Conservation (phyloP, 2,329 filamentous ascomycete genomes). For the Arthrobotrys sphaeroides region DNA sequence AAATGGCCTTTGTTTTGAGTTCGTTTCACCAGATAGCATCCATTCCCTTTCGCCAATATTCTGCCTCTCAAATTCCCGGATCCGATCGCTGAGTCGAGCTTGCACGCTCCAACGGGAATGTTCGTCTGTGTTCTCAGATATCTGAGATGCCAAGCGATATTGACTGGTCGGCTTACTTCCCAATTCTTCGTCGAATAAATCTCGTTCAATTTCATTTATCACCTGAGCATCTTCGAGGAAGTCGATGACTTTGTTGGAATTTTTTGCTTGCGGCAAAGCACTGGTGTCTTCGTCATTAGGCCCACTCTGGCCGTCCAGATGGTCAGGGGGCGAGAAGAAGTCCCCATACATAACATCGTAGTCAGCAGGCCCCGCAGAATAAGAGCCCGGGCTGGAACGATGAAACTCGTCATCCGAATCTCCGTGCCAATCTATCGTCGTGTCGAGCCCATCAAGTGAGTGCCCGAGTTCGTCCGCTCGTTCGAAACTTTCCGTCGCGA, state of each 20-base stretch:
- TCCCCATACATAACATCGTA: conserved; percentile 63
- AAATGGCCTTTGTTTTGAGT: conserved; percentile 79
- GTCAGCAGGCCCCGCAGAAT: conserved; percentile 70
- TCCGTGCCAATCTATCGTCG: conserved; percentile 81
- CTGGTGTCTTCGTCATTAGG: conserved; percentile 88
- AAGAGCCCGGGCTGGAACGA: conserved; percentile 59
- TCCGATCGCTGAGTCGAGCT: conserved; percentile 86
- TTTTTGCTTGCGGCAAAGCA: conserved; percentile 63
- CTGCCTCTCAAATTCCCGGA: conserved; percentile 86
- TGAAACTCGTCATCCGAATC: conserved; percentile 59
- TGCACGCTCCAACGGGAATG: conserved; percentile 88
- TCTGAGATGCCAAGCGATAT: background rate
- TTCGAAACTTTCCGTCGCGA: conserved; percentile 87
- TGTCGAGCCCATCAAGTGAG: conserved; percentile 76
- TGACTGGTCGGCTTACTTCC: background rate
- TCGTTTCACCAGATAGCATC: conserved; percentile 88
- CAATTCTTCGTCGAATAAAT: conserved; percentile 76
- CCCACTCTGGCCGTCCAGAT: conserved; percentile 84
- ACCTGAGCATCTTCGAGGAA: conserved; percentile 67
- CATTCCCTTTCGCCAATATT: conserved; percentile 91
- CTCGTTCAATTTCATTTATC: conserved; percentile 85
- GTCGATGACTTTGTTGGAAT: conserved; percentile 70
- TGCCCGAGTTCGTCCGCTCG: conserved; percentile 72
- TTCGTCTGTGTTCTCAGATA: no score
- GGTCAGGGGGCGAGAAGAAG: conserved; percentile 69